Evolutionary conservation across 2,329 filamentous ascomycete species (phyloP), one percentile per base, ranked within the genome.

Genomic region (Fusarium acutatum): DNA sequence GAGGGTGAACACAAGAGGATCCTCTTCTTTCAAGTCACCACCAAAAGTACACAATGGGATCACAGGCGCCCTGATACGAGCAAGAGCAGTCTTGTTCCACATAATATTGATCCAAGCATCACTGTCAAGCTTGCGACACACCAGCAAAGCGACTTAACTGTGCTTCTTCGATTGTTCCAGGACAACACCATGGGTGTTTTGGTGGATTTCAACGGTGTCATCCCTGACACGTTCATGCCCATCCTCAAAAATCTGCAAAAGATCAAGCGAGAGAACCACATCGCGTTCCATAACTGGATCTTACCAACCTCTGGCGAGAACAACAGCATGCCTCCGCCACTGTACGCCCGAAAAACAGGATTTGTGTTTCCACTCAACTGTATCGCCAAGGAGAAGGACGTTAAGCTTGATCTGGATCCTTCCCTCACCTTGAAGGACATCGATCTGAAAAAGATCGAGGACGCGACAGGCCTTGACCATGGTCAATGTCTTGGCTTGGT

Each of bases 401-500:
- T 26, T 2, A 18, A 30, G 3, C n/a, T 56, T 14, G 15, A n/a
- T 7, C 38, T 63, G 46, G 41, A 72, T n/a, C 71, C 71, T 11
- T 49, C 24, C 12, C 4, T n/a, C 0, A 17, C 14, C 2, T 22
- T 67, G 14, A 20, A 46, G 8, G 15, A 52, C 4, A 44, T 60
- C 17, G 8, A 72, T 18, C 24, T 67, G 17, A 41, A 35, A 6
- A 28, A 37, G 34, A 28, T 72, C 0, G 57, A 65, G 35, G n/a
- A 54, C 2, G 43, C 22, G 4, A 86, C 88, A 0, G 82, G 80
- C 0, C 84, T 93, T 0, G 90, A 93, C 67, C 69, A 75, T 7
- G 85, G 84, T 0, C 86, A 89, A 63, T 86, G 86, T 10, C 69
- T 71, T 5, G 89, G 89, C 1, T 77, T 93, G 1, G 71, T 91